These are phyloP conservation scores for Syncephalis plumigaleata DNA, from an alignment of 371 early-diverging fungal species.

Conservation along the genomic window DNA sequence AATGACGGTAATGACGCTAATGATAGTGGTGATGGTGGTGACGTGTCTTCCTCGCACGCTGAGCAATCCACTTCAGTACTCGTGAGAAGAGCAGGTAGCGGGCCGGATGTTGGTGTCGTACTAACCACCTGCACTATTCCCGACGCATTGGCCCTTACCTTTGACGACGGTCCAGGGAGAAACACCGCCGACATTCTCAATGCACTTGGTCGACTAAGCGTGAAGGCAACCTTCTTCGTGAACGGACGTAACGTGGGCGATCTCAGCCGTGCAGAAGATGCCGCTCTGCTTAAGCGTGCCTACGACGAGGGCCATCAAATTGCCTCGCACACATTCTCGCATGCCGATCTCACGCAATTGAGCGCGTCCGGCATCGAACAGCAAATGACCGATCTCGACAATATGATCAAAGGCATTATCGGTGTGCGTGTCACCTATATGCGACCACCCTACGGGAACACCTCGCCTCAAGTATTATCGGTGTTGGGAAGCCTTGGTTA, in stretches of 20 bases:
- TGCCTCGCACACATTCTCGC: constrained; percentile 29
- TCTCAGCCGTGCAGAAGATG: neutral
- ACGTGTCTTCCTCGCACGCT: no score
- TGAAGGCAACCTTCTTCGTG: constrained; percentile 48
- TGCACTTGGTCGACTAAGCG: constrained; percentile 14
- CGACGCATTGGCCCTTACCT: constrained; percentile 23
- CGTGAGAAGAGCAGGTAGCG: no score
- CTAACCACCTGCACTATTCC: constrained; percentile 3
- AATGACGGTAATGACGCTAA: no score
- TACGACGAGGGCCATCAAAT: constrained; percentile 21
- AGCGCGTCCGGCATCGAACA: constrained; percentile 13
- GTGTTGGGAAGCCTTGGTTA: constrained; percentile 1
- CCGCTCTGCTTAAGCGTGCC: neutral
- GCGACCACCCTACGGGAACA: constrained; percentile 13
- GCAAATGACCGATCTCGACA: constrained; percentile 11
- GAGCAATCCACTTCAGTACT: no score
- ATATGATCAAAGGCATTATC: constrained; percentile 11
- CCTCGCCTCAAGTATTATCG: neutral
- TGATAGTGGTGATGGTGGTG: no score
- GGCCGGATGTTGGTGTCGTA: no score
- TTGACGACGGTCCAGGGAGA: constrained; percentile 42
- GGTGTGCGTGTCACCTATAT: constrained; percentile 25
- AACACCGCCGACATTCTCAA: constrained; percentile 11
- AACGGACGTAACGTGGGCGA: constrained; percentile 19
- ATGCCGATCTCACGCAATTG: constrained; percentile 19